Percentiles rank a stretch among this genome's conserved stretches.
These are phyloP conservation scores for Phytophthora multivora DNA, from an alignment of 352 stramenopile genomes.

Conservation along the genomic window DNA sequence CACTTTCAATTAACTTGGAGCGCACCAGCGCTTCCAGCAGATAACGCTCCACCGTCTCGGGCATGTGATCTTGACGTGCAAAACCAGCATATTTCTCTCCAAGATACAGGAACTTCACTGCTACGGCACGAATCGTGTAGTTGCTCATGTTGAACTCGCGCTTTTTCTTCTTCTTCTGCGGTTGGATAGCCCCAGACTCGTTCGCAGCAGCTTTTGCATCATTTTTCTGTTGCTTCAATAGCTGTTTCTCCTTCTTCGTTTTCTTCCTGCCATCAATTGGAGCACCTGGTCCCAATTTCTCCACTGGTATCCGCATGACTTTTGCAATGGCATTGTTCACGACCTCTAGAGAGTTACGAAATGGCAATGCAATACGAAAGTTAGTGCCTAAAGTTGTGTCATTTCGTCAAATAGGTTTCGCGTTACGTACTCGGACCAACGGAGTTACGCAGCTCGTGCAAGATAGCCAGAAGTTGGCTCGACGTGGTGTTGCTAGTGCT, in stretches of 20 bases:
- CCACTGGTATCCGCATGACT: conserved; percentile 44
- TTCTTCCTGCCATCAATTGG: conserved; percentile 15
- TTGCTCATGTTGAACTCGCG: conserved; percentile 81
- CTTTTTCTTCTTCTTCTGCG: conserved; percentile 65
- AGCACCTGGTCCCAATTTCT: conserved; percentile 7
- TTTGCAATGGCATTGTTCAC: conserved; percentile 77
- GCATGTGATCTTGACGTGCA: conserved; percentile 85
- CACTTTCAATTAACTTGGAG: conserved; percentile 90
- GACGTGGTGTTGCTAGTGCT: conserved; percentile 39
- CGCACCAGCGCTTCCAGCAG: conserved; percentile 94
- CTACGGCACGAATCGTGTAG: conserved; percentile 72
- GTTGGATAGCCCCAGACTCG: conserved; percentile 11
- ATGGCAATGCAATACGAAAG: conserved; percentile 11
- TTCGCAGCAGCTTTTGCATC: conserved; percentile 3
- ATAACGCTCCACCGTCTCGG: conserved; percentile 94
- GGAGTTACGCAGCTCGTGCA: conserved; percentile 60
- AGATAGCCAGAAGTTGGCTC: conserved; percentile 66
- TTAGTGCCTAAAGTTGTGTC: conserved; percentile 12
- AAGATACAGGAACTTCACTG: conserved; percentile 88
- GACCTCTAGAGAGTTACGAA: conserved; percentile 41
- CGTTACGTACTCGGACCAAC: conserved; percentile 63
- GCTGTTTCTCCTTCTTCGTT: conserved; percentile 34
- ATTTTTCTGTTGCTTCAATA: conserved; percentile 29
- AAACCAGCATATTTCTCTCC: conserved; percentile 91
- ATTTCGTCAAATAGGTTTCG: conserved; percentile 3